phyloP scores from a whole-genome alignment of 768 basidiomycete species.

The Leccinellum rugosiceps region DNA sequence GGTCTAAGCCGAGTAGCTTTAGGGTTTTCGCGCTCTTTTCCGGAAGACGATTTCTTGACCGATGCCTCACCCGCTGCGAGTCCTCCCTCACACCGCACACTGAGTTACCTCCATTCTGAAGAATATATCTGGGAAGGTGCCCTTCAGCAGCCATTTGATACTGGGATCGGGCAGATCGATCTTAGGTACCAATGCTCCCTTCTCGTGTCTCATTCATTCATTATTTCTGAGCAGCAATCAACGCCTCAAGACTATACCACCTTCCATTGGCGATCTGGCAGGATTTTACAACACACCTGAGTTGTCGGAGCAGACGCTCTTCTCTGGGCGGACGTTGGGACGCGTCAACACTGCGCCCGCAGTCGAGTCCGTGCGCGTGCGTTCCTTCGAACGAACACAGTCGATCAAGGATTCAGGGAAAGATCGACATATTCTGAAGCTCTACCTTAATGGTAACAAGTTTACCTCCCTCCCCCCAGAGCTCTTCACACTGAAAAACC shows the following conservation, averaged over 20 bases:
- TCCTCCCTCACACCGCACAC: conserved; percentile 11
- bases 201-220: conserved; percentile 10
- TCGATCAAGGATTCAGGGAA: conserved; percentile 33
- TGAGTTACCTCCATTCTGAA: conserved; percentile 29
- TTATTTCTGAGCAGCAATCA: conserved; percentile 29
- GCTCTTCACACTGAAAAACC: conserved; percentile 52
- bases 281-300: conserved; percentile 45
- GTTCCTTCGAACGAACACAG: conserved; percentile 27
- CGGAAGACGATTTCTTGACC: conserved; percentile 25
- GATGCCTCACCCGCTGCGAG: conserved; percentile 8
- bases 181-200: conserved; percentile 44
- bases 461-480: conserved; percentile 55
- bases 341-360: conserved; percentile 37
- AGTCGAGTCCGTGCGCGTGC: conserved; percentile 17
- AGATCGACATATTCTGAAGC: conserved; percentile 48
- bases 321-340: conserved; percentile 24
- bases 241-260: conserved; percentile 48
- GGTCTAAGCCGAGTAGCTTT: conserved; percentile 12
- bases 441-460: conserved; percentile 54
- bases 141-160: conserved; percentile 42
- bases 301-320: conserved; percentile 29
- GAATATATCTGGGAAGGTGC: conserved; percentile 48
- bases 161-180: conserved; percentile 47
- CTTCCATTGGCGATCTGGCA: conserved; percentile 43
- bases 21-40: conserved; percentile 19